Evolutionary conservation across 139 green algal species (phyloP).

Genomic region (Pleodorina starrii): DNA sequence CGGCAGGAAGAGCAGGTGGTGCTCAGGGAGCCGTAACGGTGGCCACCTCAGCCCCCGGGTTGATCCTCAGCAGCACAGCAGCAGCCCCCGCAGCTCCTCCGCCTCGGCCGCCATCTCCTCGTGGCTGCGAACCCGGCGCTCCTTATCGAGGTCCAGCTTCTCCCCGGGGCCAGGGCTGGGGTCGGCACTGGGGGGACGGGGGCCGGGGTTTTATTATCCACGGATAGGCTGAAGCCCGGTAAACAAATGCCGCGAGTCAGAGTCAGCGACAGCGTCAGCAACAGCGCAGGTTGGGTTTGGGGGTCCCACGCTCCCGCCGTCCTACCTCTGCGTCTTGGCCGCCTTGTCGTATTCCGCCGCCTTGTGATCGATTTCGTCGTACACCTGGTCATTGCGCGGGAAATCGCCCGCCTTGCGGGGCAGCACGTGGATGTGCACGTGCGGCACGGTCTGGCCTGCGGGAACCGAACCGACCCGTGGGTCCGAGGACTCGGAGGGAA

Average conservation of each 20-base stretch:
- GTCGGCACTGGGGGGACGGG: background rate
- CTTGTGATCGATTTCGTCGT: conserved; percentile 64
- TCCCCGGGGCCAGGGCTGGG: conserved; percentile 42
- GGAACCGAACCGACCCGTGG: background rate
- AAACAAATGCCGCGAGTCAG: too few relatives aligned
- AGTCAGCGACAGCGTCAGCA: background rate
- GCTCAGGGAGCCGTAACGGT: too few relatives aligned
- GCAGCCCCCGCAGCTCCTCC: conserved; percentile 66
- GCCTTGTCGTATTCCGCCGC: background rate
- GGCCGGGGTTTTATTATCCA: background rate
- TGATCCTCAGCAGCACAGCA: too few relatives aligned
- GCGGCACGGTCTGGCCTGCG: conserved; percentile 93
- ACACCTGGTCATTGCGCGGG: conserved; percentile 91
- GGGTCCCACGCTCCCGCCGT: background rate
- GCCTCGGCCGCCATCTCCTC: conserved; percentile 93
- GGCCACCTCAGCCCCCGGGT: too few relatives aligned
- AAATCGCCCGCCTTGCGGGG: conserved; percentile 91
- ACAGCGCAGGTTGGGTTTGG: background rate
- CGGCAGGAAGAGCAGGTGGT: too few relatives aligned
- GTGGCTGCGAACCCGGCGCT: conserved; percentile 75
- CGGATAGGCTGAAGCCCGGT: too few relatives aligned
- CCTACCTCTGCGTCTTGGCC: background rate
- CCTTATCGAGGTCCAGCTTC: conserved; percentile 82
- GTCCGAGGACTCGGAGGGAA: too few relatives aligned
- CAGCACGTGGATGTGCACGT: conserved; percentile 97